These are phyloP conservation scores for Mycena floridula DNA, from an alignment of 768 basidiomycete species.

Conservation along the genomic window DNA sequence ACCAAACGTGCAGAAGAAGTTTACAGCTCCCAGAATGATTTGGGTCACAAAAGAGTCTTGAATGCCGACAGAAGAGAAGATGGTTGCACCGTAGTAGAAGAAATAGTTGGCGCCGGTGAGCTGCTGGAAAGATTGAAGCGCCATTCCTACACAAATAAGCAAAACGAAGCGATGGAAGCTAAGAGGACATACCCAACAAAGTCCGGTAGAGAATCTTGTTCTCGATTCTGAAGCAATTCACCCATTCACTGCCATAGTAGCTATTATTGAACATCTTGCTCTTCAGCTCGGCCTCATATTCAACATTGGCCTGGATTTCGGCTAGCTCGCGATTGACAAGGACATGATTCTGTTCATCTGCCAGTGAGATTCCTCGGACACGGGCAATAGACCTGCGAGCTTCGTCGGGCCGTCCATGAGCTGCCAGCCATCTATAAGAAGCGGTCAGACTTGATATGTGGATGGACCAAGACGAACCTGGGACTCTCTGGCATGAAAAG, in stretches of 20 bases:
- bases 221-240: slow-evolving; percentile 55
- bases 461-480: slow-evolving; percentile 23
- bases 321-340: slow-evolving; percentile 43
- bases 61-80: slow-evolving; percentile 65
- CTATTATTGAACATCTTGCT: no score
- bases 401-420: slow-evolving; percentile 38
- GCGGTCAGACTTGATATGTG: slow-evolving; percentile 1
- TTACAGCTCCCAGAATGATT: slow-evolving; percentile 70
- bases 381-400: slow-evolving; percentile 43
- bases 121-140: slow-evolving; percentile 66
- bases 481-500: slow-evolving; percentile 66
- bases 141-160: slow-evolving; percentile 34
- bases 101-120: slow-evolving; percentile 69
- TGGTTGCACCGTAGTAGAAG: slow-evolving; percentile 62
- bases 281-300: slow-evolving; percentile 37
- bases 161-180: not conserved
- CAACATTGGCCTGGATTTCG: slow-evolving; percentile 48
- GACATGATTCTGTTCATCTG: slow-evolving; percentile 31
- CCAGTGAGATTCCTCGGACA: slow-evolving; percentile 37
- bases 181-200: slow-evolving; percentile 30
- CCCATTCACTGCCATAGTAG: no score
- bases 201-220: slow-evolving; percentile 64
- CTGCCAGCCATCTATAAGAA: slow-evolving; percentile 46
- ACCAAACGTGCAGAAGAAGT: slow-evolving; percentile 68
- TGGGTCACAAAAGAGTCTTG: slow-evolving; percentile 63